A percentile compares a stretch with the other conserved stretches of the same genome.
phyloP scores from a whole-genome alignment of 371 early-diverging fungal species.

The Rhizomucor miehei region DNA sequence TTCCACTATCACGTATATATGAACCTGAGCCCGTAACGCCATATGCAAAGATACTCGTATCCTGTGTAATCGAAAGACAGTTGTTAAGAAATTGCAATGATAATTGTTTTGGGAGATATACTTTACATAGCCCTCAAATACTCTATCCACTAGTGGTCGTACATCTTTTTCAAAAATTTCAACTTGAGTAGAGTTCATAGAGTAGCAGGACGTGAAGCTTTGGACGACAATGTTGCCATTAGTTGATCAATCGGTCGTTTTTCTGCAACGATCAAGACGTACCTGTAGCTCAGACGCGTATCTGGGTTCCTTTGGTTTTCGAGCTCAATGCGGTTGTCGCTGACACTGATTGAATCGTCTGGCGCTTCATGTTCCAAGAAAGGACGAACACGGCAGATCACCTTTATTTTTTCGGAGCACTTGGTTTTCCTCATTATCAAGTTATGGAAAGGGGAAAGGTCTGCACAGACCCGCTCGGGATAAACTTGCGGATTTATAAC shows the following conservation, averaged over 20 bases:
- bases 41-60: slow-evolving; percentile 70
- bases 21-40: slow-evolving; percentile 66
- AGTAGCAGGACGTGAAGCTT: slow-evolving; percentile 55
- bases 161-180: slow-evolving; percentile 51
- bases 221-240: not conserved
- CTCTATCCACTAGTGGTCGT: slow-evolving; percentile 46
- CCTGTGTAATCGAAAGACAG: slow-evolving; percentile 14
- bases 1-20: not conserved
- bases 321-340: slow-evolving; percentile 28
- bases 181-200: slow-evolving; percentile 32
- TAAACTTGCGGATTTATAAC: too few relatives aligned
- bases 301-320: slow-evolving; percentile 29
- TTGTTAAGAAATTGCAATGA: not conserved
- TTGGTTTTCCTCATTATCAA: too few relatives aligned
- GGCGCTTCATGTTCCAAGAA: slow-evolving; percentile 41
- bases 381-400: slow-evolving; percentile 56
- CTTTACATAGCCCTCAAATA: slow-evolving; percentile 47
- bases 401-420: slow-evolving; percentile 25
- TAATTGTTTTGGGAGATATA: not conserved
- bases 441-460: too few relatives aligned
- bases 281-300: slow-evolving; percentile 3
- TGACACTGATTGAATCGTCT: slow-evolving; percentile 33
- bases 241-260: not conserved
- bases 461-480: too few relatives aligned
- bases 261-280: not conserved